Evolutionary conservation across 345 rosid species (phyloP).

Genomic region (Salix viminalis): DNA sequence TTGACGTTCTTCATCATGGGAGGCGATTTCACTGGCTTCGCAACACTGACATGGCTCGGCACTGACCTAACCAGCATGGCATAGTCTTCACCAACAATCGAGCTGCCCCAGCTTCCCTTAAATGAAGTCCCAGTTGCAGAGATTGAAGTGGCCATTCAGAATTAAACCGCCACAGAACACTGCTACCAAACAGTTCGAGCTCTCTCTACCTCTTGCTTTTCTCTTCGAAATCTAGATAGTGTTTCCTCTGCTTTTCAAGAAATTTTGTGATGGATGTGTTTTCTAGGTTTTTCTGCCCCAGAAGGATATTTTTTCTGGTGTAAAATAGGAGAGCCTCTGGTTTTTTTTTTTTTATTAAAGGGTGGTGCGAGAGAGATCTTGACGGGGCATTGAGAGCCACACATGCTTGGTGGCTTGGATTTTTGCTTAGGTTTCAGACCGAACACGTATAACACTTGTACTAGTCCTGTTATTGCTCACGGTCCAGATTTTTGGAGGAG

Average conservation of each 20-base stretch:
- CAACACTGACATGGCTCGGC: slow-evolving; percentile 35
- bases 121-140: slow-evolving; percentile 49
- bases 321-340: slow-evolving; percentile 21
- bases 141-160: slow-evolving; percentile 47
- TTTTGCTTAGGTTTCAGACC: slow-evolving; percentile 11
- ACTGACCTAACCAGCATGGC: slow-evolving; percentile 31
- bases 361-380: slow-evolving; percentile 9
- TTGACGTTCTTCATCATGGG: slow-evolving; percentile 88
- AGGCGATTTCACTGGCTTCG: slow-evolving; percentile 39
- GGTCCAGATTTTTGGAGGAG: slow-evolving; percentile 10
- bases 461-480: background rate
- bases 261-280: background rate
- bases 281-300: background rate
- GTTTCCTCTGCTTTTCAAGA: background rate
- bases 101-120: slow-evolving; percentile 53
- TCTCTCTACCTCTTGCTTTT: background rate
- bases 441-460: slow-evolving; percentile 24
- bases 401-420: slow-evolving; percentile 31
- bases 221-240: background rate
- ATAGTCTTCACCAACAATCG: slow-evolving; percentile 49
- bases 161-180: background rate
- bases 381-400: slow-evolving; percentile 39
- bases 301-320: slow-evolving; percentile 8
- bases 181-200: background rate
- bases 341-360: slow-evolving; percentile 18